Conservation (phyloP, 805 yeast genomes). For the Wickerhamomyces chambardii region DNA sequence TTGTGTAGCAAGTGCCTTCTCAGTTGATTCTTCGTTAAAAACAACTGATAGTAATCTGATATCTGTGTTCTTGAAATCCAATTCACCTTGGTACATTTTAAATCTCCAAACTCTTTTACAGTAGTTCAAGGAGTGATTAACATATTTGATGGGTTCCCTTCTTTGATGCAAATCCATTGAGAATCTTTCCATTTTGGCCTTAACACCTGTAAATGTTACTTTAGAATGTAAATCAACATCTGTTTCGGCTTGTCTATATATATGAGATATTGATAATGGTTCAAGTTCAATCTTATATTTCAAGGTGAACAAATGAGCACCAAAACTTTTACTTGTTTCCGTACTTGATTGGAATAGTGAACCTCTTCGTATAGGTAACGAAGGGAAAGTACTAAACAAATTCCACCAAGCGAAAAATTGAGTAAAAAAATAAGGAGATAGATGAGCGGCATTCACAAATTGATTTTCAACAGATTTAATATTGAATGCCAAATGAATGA, state of each 20-base stretch:
- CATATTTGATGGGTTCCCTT: slow-evolving; percentile 29
- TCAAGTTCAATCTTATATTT: slow-evolving; percentile 63
- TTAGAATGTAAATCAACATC: slow-evolving; percentile 26
- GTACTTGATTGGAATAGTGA: slow-evolving; percentile 43
- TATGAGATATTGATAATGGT: slow-evolving; percentile 65
- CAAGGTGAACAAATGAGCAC: slow-evolving; percentile 60
- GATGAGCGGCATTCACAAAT: slow-evolving; percentile 57
- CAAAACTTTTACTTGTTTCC: slow-evolving; percentile 47
- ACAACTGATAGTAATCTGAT: slow-evolving; percentile 55
- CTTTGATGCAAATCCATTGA: slow-evolving; percentile 56
- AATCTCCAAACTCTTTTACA: slow-evolving; percentile 40
- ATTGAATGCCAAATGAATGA: slow-evolving; percentile 44
- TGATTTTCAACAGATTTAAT: slow-evolving; percentile 24
- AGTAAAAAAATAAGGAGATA: slow-evolving; percentile 58
- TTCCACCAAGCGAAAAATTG: slow-evolving; percentile 82
- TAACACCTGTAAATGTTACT: slow-evolving; percentile 51
- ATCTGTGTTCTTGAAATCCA: slow-evolving; percentile 63
- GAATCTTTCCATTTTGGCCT: slow-evolving; percentile 41
- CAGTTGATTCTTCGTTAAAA: slow-evolving; percentile 47
- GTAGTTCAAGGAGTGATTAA: slow-evolving; percentile 33
- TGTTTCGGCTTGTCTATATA: slow-evolving; percentile 49
- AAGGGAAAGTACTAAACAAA: slow-evolving; percentile 63
- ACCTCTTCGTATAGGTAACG: slow-evolving; percentile 74
- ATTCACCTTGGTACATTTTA: slow-evolving; percentile 57
- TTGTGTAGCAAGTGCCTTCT: slow-evolving; percentile 28